Evolutionary conservation across 768 basidiomycete genomes (phyloP), one percentile per base, ranked within the genome.

Genomic region (Boletus rex-veris): DNA sequence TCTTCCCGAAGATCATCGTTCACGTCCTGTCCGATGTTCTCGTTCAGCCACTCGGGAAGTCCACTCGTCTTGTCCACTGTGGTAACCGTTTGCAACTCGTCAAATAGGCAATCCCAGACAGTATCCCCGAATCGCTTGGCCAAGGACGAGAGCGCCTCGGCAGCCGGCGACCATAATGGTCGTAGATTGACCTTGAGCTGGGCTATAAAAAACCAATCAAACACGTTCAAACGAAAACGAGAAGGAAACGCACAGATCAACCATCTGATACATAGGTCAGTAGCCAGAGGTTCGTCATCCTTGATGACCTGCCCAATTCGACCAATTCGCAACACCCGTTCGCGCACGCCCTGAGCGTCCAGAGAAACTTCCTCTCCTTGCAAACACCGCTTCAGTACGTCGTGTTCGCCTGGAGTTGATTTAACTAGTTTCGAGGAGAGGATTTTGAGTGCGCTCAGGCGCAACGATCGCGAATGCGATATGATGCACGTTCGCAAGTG

Each of bases 171-270:
- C 89, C 95, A 99, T 15, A 97, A 65, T 0, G 97, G 97, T 28
- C 91, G 81, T 42, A 98, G 73, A 66, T 94, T 96, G 55, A 98
- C 88, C 73, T 98, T 98, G 48, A 98, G 76, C 67, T 97, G 95
- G 7, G 89, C 91, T 88, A 62, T 24, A 51, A 12, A 11, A 11
- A 45, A 35, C 2, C 21, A n/a, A 45, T 44, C n/a, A 44, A 19
- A 33, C 45, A 18, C 24, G 36, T 36, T 36, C 41, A 12, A 35
- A 16, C 26, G 21, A 35, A 36, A 39, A 15, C 5, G 11, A 49
- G 18, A 54, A 9, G 33, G 5, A 47, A 5, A 73, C 78, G 52
- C 46, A 90, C 89, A 85, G 28, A 87, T 79, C 19, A 93, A 67
- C 88, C 92, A 94, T 39, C 85, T 70, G 7, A 78, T 73, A 53